These are phyloP conservation scores for Biscogniauxia sp. DNA, from an alignment of 2,329 filamentous ascomycete species.

Conservation along the genomic window DNA sequence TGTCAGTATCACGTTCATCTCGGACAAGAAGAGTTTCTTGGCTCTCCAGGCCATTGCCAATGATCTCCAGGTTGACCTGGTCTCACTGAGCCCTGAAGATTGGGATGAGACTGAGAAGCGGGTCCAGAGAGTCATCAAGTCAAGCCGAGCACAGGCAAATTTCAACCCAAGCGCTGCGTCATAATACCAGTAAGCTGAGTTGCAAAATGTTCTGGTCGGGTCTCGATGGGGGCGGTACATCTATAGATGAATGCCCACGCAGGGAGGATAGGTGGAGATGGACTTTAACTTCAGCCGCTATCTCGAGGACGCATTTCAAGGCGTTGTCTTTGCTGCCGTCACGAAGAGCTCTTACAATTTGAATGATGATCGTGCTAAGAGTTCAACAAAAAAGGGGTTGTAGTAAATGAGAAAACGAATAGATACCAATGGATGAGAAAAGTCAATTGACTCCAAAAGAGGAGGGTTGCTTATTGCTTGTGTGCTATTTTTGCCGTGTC, in stretches of 20 bases:
- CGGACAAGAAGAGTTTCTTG: constrained; percentile 76
- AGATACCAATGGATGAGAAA: constrained; percentile 20
- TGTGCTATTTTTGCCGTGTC: neutral
- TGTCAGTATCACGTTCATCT: constrained; percentile 92
- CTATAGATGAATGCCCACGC: neutral
- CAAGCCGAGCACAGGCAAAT: constrained; percentile 56
- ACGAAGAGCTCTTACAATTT: neutral
- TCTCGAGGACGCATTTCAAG: constrained; percentile 4
- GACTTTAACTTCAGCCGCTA: constrained; percentile 6
- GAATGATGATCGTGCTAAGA: neutral
- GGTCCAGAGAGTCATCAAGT: constrained; percentile 80
- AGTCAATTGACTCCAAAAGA: neutral
- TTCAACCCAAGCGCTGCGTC: constrained; percentile 41
- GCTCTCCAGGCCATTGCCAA: constrained; percentile 77
- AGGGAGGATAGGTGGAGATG: constrained; percentile 3
- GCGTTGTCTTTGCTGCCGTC: constrained; percentile 1
- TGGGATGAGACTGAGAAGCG: constrained; percentile 87
- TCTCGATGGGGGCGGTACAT: constrained; percentile 10
- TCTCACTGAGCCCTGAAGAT: constrained; percentile 78
- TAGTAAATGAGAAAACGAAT: constrained; percentile 24
- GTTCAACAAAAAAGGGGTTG: constrained; percentile 8
- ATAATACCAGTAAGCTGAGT: constrained; percentile 10
- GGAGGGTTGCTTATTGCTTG: neutral
- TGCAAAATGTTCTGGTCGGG: neutral
- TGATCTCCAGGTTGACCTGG: constrained; percentile 78